Evolutionary conservation across 176 grass and related monocot species (phyloP).

Genomic region (Tillandsia fasciculata): DNA sequence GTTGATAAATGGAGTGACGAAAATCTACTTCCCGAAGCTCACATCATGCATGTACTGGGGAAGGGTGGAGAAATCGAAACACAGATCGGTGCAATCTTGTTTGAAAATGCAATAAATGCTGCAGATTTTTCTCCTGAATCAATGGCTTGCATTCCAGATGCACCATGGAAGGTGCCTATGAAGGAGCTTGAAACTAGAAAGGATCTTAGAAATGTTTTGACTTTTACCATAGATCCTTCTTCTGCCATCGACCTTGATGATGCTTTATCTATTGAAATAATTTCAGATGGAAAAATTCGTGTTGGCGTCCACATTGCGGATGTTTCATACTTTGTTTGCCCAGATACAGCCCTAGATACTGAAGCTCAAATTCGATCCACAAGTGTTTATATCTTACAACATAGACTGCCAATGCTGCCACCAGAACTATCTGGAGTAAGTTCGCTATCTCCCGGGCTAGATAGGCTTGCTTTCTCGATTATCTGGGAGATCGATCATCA

Average conservation of each 20-base stretch:
- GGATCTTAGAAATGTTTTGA: slow-evolving; percentile 62
- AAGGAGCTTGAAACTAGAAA: slow-evolving; percentile 63
- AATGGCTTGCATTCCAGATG: slow-evolving; percentile 53
- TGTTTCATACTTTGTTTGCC: slow-evolving; percentile 85
- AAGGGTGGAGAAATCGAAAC: slow-evolving; percentile 62
- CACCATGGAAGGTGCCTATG: slow-evolving; percentile 50
- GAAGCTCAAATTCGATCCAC: slow-evolving; percentile 79
- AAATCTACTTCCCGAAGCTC: slow-evolving; percentile 49
- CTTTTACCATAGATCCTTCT: slow-evolving; percentile 81
- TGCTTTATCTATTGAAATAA: slow-evolving; percentile 72
- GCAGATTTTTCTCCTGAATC: slow-evolving; percentile 45
- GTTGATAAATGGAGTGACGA: slow-evolving; percentile 84
- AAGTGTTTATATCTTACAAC: slow-evolving; percentile 64
- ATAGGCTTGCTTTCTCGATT: slow-evolving; percentile 83
- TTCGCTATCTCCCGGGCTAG: slow-evolving; percentile 71
- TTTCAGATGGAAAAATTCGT: slow-evolving; percentile 49
- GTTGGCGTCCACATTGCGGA: slow-evolving; percentile 93
- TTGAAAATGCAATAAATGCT: slow-evolving; percentile 62
- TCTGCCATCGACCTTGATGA: slow-evolving; percentile 80
- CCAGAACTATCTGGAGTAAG: slow-evolving; percentile 56
- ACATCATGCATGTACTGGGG: slow-evolving; percentile 51
- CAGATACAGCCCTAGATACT: slow-evolving; percentile 67
- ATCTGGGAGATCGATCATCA: slow-evolving; percentile 79
- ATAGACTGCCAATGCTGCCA: slow-evolving; percentile 77
- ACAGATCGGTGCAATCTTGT: slow-evolving; percentile 86